Percentiles rank a stretch among this genome's conserved stretches.
Evolutionary conservation across 2,329 filamentous ascomycete genomes (phyloP).

Genomic region (Penicillium sp.): DNA sequence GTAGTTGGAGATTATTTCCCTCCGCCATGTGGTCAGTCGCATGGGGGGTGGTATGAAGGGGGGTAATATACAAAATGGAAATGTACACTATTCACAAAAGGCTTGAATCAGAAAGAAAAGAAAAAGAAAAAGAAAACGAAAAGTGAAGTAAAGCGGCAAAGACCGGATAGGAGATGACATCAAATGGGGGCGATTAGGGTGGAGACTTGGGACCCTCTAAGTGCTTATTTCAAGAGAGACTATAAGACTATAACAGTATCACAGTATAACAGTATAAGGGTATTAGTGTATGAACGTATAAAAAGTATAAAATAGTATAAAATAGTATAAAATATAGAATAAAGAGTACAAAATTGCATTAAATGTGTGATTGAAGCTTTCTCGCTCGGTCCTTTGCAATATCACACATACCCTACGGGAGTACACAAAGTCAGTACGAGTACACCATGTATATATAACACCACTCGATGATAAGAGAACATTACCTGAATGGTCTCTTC

Average conservation of each 20-base stretch:
- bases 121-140: too few relatives aligned
- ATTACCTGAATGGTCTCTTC: constrained; percentile 70
- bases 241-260: too few relatives aligned
- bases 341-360: neutral
- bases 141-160: constrained; percentile 19
- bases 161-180: constrained; percentile 34
- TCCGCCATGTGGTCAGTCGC: constrained; percentile 34
- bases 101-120: neutral
- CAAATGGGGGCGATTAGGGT: constrained; percentile 20
- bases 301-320: neutral
- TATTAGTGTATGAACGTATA: neutral
- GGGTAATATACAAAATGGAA: neutral
- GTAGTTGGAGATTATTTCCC: constrained; percentile 30
- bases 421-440: neutral
- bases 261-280: neutral
- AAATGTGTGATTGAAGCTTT: constrained; percentile 53
- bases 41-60: constrained; percentile 20
- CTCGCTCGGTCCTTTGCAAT: constrained; percentile 78
- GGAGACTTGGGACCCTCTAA: constrained; percentile 5
- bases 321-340: neutral
- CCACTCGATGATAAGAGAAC: neutral
- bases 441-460: too few relatives aligned
- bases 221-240: neutral
- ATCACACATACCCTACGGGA: constrained; percentile 76
- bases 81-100: neutral